Conservation (phyloP, 192 early-diverging fungal species). For the Funneliformis geosporum region DNA sequence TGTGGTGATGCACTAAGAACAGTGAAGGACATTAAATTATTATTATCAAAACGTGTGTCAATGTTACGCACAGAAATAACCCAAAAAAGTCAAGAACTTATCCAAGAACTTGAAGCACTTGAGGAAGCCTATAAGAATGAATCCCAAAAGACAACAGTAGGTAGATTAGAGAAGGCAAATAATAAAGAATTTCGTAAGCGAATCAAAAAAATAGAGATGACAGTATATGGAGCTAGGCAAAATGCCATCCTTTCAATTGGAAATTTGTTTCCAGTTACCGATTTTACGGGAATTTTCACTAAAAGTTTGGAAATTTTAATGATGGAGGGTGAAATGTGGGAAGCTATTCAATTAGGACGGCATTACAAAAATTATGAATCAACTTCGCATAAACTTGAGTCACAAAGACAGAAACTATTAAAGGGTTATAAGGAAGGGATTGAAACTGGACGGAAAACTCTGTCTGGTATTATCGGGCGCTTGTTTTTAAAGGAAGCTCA, state of each 20-base stretch:
- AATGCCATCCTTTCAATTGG: constrained; percentile 60
- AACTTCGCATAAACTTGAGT: constrained; percentile 46
- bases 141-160: constrained; percentile 52
- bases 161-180: constrained; percentile 58
- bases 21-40: constrained; percentile 41
- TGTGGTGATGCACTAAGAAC: constrained; percentile 38
- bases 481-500: constrained; percentile 76
- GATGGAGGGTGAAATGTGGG: constrained; percentile 74
- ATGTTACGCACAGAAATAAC: constrained; percentile 40
- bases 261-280: constrained; percentile 55
- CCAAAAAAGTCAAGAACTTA: constrained; percentile 43
- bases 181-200: constrained; percentile 72
- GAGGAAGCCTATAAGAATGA: constrained; percentile 39
- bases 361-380: constrained; percentile 58
- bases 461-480: constrained; percentile 71
- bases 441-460: constrained; percentile 64
- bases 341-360: constrained; percentile 56
- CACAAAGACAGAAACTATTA: constrained; percentile 62
- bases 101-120: constrained; percentile 43
- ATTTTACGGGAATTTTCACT: constrained; percentile 56
- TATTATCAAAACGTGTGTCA: constrained; percentile 42
- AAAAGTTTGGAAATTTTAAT: constrained; percentile 69
- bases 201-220: constrained; percentile 62
- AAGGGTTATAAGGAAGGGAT: constrained; percentile 70
- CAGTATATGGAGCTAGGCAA: constrained; percentile 57